These are phyloP conservation scores for Paramyrothecium sp. DNA, from an alignment of 2,329 filamentous ascomycete species.

Conservation along the genomic window DNA sequence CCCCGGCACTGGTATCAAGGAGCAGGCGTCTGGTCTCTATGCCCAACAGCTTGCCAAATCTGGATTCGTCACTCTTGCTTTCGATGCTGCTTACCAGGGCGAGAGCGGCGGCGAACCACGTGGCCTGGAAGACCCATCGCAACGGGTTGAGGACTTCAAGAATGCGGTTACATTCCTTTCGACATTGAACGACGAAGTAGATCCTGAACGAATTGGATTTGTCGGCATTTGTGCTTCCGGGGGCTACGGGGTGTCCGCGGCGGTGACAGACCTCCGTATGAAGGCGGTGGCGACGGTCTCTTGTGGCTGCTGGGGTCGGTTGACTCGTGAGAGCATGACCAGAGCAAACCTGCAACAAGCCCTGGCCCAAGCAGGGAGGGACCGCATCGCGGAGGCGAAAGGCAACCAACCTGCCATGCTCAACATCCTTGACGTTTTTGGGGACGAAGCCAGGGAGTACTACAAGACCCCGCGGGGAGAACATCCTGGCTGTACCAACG, in stretches of 20 bases:
- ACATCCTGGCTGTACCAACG: too few species aligned
- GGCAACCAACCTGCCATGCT: slow-evolving; percentile 12
- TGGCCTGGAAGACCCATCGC: slow-evolving; percentile 33
- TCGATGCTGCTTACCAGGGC: slow-evolving; percentile 36
- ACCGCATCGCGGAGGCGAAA: neutral
- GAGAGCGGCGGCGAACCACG: slow-evolving; percentile 31
- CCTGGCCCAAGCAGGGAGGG: neutral
- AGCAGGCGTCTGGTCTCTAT: slow-evolving; percentile 33
- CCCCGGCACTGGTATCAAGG: slow-evolving; percentile 29
- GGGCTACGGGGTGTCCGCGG: neutral
- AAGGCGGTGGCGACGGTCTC: neutral
- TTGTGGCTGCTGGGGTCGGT: too few species aligned
- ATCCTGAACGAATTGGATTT: neutral
- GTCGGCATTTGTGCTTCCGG: neutral
- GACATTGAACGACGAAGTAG: neutral
- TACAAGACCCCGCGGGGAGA: slow-evolving; percentile 11
- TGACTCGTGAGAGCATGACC: too few species aligned
- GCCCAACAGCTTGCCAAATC: slow-evolving; percentile 23
- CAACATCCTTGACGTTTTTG: too few species aligned
- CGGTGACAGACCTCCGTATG: neutral
- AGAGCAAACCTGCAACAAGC: neutral
- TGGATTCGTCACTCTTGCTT: slow-evolving; percentile 32
- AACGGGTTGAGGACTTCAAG: slow-evolving; percentile 33
- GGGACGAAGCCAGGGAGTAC: slow-evolving; percentile 12
- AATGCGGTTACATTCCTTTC: neutral